Conservation (phyloP, 2,329 filamentous ascomycete genomes). For the Aspergillus aculeatinus region DNA sequence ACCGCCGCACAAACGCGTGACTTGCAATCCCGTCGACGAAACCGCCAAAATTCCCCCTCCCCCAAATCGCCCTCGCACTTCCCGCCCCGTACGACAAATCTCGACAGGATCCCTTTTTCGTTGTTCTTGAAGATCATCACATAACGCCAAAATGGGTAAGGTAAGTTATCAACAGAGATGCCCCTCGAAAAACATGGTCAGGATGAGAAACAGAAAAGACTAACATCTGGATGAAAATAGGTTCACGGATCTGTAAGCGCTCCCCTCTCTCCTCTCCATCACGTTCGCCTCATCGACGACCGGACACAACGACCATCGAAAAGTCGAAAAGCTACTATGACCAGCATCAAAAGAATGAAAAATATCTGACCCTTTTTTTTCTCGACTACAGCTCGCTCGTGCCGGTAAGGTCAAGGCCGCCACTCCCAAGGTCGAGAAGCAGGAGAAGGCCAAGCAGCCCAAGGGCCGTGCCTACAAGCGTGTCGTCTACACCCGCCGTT, state of each 20-base stretch:
- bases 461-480: conserved; percentile 98
- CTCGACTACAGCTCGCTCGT: conserved; percentile 20
- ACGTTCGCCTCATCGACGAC: too few species aligned
- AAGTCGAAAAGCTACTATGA: too few species aligned
- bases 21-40: conserved; percentile 3
- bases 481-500: conserved; percentile 92
- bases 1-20: conserved; percentile 17
- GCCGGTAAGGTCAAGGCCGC: conserved; percentile 28
- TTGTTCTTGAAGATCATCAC: conserved; percentile 7
- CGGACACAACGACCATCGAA: too few species aligned
- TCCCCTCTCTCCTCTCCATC: not conserved
- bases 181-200: not conserved
- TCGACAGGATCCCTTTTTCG: conserved; percentile 10
- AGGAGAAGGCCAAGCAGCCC: conserved; percentile 91
- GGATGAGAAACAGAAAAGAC: not conserved
- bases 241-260: conserved; percentile 16
- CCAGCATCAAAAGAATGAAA: not conserved
- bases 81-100: conserved; percentile 8
- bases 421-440: conserved; percentile 27
- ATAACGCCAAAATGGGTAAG: conserved; percentile 16
- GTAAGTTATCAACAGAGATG: conserved; percentile 7
- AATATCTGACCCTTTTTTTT: not conserved
- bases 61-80: conserved; percentile 2
- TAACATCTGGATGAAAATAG: conserved; percentile 7
- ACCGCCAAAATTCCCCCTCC: conserved; percentile 13